phyloP scores from a whole-genome alignment of 805 yeast genomes.

The Metschnikowia reukaufii region DNA sequence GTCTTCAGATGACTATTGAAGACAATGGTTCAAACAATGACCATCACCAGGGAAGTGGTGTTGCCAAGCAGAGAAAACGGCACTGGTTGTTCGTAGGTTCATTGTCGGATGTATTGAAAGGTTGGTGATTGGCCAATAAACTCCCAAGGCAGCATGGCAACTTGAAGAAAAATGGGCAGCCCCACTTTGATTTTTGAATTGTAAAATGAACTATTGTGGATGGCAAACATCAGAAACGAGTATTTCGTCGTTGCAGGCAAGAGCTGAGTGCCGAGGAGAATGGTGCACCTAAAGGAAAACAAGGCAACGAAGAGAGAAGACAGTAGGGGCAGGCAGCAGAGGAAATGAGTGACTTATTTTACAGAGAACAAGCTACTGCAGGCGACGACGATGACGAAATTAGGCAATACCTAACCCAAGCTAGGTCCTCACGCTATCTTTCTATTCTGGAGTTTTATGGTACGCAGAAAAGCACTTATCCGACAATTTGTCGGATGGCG shows the following conservation, averaged over 20 bases:
- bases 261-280: not conserved
- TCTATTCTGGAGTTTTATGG: not conserved
- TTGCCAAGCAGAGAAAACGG: too few relatives aligned
- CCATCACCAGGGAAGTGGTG: too few relatives aligned
- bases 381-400: not conserved
- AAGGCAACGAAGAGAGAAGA: not conserved
- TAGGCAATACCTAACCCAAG: not conserved
- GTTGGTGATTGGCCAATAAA: too few relatives aligned
- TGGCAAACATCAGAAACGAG: too few relatives aligned
- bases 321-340: not conserved
- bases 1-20: too few relatives aligned
- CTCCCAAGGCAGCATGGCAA: too few relatives aligned
- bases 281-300: not conserved
- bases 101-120: too few relatives aligned
- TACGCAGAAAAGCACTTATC: not conserved
- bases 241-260: not conserved
- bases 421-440: not conserved
- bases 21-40: too few relatives aligned
- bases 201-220: too few relatives aligned
- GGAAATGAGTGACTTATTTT: not conserved
- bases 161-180: not conserved
- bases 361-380: not conserved
- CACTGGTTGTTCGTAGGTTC: too few relatives aligned
- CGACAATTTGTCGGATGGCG: constrained; percentile 1
- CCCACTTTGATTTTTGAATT: not conserved